phyloP scores from a whole-genome alignment of 495 filamentous ascomycete genomes.

The Hypomontagnella monticulosa region DNA sequence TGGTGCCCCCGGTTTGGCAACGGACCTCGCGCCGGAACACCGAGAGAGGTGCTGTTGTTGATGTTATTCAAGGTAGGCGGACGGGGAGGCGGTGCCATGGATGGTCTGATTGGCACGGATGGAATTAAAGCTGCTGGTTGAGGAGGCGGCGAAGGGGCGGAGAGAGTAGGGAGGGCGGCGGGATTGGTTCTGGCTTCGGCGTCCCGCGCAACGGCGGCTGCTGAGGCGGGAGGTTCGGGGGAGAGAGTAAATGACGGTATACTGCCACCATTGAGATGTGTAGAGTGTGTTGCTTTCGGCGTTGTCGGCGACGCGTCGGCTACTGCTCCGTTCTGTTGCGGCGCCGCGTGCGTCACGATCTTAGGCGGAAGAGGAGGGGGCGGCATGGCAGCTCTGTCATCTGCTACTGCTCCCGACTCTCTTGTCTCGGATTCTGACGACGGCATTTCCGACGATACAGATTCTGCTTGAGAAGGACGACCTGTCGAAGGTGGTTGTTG shows the following conservation, averaged over 20 bases:
- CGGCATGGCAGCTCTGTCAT: conserved; percentile 27
- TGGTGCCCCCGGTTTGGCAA: conserved; percentile 42
- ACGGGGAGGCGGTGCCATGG: conserved; percentile 46
- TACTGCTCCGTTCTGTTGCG: not conserved
- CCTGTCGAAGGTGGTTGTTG: conserved; percentile 41
- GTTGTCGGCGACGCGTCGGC: conserved; percentile 42
- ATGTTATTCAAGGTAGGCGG: conserved; percentile 34
- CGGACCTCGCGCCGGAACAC: conserved; percentile 29
- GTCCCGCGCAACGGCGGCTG: conserved; percentile 45
- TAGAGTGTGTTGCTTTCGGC: conserved; percentile 48
- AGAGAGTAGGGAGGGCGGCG: conserved; percentile 32
- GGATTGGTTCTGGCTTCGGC: conserved; percentile 29
- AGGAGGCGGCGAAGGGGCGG: conserved; percentile 29
- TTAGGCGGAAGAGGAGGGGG: conserved; percentile 23
- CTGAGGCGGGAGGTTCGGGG: conserved; percentile 50
- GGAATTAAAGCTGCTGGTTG: conserved; percentile 26
- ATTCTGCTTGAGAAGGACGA: conserved; percentile 23
- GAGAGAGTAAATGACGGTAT: conserved; percentile 57
- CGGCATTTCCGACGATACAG: not conserved
- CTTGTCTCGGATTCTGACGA: not conserved
- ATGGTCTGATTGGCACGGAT: not conserved
- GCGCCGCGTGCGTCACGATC: not conserved
- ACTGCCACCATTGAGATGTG: conserved; percentile 11
- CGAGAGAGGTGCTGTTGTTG: conserved; percentile 24
- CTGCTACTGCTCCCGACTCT: not conserved